Percentiles rank a stretch among this genome's conserved stretches.
Evolutionary conservation across 2,329 filamentous ascomycete genomes (phyloP).

Genomic region (Pseudofabraea citricarpa): DNA sequence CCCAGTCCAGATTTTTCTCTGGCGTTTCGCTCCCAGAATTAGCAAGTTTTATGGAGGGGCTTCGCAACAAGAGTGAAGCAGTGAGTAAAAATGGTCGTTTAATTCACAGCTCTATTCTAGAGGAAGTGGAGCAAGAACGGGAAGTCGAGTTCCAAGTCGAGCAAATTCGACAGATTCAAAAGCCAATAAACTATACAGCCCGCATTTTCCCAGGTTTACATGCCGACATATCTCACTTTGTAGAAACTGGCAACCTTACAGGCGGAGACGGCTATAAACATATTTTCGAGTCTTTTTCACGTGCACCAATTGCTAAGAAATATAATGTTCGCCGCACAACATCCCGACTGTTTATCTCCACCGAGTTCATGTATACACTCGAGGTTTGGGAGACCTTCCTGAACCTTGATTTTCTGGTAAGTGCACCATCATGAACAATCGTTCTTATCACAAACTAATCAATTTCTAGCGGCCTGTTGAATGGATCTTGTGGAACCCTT

Average conservation of each 20-base stretch:
- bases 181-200: slow-evolving; percentile 28
- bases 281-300: slow-evolving; percentile 35
- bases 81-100: slow-evolving; percentile 38
- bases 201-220: slow-evolving; percentile 40
- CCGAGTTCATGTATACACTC: slow-evolving; percentile 43
- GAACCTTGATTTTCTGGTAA: slow-evolving; percentile 33
- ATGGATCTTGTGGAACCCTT: slow-evolving; percentile 52
- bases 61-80: slow-evolving; percentile 27
- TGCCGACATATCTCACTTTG: slow-evolving; percentile 38
- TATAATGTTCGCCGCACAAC: slow-evolving; percentile 20
- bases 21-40: slow-evolving; percentile 18
- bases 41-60: slow-evolving; percentile 23
- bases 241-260: slow-evolving; percentile 34
- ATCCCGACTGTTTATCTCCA: slow-evolving; percentile 31
- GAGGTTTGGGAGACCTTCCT: slow-evolving; percentile 23
- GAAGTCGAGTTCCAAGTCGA: slow-evolving; percentile 41
- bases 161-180: slow-evolving; percentile 36
- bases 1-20: slow-evolving; percentile 7
- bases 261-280: slow-evolving; percentile 33
- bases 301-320: slow-evolving; percentile 31
- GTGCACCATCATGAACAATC: too few relatives aligned
- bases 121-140: slow-evolving; percentile 43
- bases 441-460: too few relatives aligned
- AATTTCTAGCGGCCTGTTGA: slow-evolving; percentile 40
- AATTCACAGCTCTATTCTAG: slow-evolving; percentile 41